phyloP scores from a whole-genome alignment of 2,329 filamentous ascomycete genomes.

The Bipolaris gigantea region DNA sequence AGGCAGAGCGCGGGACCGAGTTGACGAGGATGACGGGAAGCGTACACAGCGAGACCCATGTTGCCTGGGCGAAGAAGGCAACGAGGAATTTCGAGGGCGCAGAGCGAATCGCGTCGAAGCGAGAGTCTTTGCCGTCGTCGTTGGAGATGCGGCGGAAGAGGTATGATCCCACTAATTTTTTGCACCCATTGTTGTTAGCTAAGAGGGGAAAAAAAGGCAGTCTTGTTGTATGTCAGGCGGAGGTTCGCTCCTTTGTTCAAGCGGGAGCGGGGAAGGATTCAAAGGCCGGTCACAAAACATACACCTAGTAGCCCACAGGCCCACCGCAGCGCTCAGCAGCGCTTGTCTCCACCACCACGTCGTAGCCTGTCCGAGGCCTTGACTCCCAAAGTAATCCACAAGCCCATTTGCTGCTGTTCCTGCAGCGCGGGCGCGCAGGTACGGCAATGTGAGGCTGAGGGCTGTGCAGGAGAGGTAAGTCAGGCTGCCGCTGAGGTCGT shows the following conservation, averaged over 20 bases:
- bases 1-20: slow-evolving; percentile 58
- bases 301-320: slow-evolving; percentile 65
- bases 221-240: no score
- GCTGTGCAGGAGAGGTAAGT: slow-evolving; percentile 68
- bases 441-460: slow-evolving; percentile 63
- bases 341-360: slow-evolving; percentile 64
- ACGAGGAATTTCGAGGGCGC: slow-evolving; percentile 57
- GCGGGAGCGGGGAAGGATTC: no score
- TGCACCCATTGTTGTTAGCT: not conserved
- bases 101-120: slow-evolving; percentile 59
- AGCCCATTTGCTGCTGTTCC: slow-evolving; percentile 47
- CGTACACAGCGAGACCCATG: slow-evolving; percentile 69
- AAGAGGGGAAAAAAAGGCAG: no score
- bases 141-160: slow-evolving; percentile 63
- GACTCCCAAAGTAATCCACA: slow-evolving; percentile 32
- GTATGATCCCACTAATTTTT: slow-evolving; percentile 66
- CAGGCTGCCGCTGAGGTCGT: slow-evolving; percentile 67
- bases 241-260: no score
- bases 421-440: slow-evolving; percentile 58
- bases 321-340: slow-evolving; percentile 57
- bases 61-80: slow-evolving; percentile 64
- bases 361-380: slow-evolving; percentile 28
- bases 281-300: slow-evolving; percentile 7
- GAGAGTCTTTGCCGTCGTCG: slow-evolving; percentile 61
- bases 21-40: slow-evolving; percentile 68